Base-by-base conservation (phyloP, 495 filamentous ascomycete species). In the Aspergillus diversus region DNA sequence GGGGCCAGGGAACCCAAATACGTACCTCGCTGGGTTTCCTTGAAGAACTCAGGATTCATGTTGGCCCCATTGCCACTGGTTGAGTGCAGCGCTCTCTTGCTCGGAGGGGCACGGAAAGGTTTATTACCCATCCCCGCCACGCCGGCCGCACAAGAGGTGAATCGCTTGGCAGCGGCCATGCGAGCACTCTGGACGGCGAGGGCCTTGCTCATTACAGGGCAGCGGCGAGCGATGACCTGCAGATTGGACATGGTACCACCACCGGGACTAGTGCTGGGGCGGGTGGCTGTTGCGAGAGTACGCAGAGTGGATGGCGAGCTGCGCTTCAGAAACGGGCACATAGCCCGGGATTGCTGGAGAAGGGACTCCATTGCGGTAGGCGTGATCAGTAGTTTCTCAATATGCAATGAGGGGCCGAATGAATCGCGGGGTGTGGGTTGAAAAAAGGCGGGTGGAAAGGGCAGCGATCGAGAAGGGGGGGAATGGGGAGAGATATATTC, bases 121-220 rank as follows among this genome's bases (percentile, higher is more conserved):
- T 83, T 82, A 60, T 79, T 76, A 9, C 64, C 71, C 62, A 78
- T 69, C 43, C 55, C 64, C 12, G 75, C 43, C 32, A 78, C 66
- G 31, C 74, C 74, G 46, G 74, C 75, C 33, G 78, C 76, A 50
- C 64, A 72, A 15, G 77, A 77, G 63, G 76, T 77, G 63, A 81
- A 82, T 15, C 77, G 71, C 74, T 82, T 82, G 60, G 78, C 69
- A 55, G 73, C 70, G 37, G 73, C 71, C 66, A 81, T 73, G 55
- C 85, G 84, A 62, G 88, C 86, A 69, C 90, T 90, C 82, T 97
- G 94, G 17, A 97, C 87, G 50, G 92, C 91, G 68, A 99, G 84
- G 48, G 95, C 95, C 82, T 97, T 97, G 75, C 92, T 93, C 95
- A 99, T 99, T 73, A 99, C 87, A 60, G 95, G 95, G 87, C 95